Base-by-base conservation (phyloP, 202 grass and related monocot species). In the Alloteropsis angusta region DNA sequence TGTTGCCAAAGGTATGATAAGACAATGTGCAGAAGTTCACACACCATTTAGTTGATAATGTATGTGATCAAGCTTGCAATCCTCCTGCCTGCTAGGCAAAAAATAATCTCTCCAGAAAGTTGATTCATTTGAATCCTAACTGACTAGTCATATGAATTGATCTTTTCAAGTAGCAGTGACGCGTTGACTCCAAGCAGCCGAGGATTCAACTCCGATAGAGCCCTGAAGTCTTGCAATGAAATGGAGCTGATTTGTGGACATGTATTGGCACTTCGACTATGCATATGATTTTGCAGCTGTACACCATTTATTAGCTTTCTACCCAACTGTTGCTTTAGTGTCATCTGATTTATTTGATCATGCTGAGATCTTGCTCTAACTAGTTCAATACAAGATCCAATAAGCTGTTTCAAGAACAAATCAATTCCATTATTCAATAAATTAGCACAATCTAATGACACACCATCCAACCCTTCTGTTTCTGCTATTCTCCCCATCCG, bases 381-480 rank as follows among this genome's bases (percentile, higher is more conserved):
- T 21, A 91, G 61, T 49, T 91, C 54, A 16, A 85, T 53, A 72
- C 78, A 91, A 42, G 89, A 91, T 45, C 53, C 67, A 73, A 91
- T 78, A 49, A 91, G 44, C 25, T 38, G 50, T 77, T 81, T 85
- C 85, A 91, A 81, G 71, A 79, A 87, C 52, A 75, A 56, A 85
- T 91, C 89, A 17, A 88, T 36, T 28, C 85, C 85, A 68, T 52
- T 82, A 78, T 91, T 91, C 82, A 91, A 85, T 54, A 85, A 57
- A 58, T 87, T 71, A 57, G 84, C 88, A 74, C 77, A 87, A 28
- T 87, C 88, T 74, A 75, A 48, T 74, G 80, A 68, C 26, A 83
- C 85, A 67, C 78, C 65, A 48, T 85, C 72, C 72, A 91, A 75
- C 19, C 81, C 81, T 36, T 87, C 68, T 72, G 85, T 72, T 78